Evolutionary conservation across 2,329 filamentous ascomycete species (phyloP), one percentile per base, ranked within the genome.

Genomic region (Furcasterigmium sp.): DNA sequence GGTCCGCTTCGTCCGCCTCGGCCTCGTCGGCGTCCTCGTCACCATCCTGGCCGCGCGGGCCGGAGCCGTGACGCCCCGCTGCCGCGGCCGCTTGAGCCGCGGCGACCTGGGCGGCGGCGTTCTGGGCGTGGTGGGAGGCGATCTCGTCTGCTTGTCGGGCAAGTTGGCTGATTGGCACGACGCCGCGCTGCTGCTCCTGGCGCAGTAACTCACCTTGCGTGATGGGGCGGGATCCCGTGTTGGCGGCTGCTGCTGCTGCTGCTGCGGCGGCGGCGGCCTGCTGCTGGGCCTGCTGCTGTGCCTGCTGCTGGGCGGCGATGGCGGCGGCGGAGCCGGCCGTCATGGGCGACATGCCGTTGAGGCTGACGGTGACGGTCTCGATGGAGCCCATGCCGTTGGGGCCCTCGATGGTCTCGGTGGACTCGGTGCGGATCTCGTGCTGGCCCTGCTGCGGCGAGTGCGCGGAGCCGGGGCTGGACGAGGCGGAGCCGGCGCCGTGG

Each of bases 171-270:
- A 82, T 76, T 19, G 87, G 85, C 7, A 91, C 84, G 14, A 91
- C 80, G 29, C 87, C 87, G 2, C 86, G 85, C 57, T 85, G 80
- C 64, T 94, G 89, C 61, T 94, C 89, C 63, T 93, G 86, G n/a
- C 89, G 75, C 19, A 94, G 70, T 18, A 94, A 72, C 62, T 94
- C 89, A 38, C 88, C 88, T 63, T 95, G 89, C 1, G 87, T 91
- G 41, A 91, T 78, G 23, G 78, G 85, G 35, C 75, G 58, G 50
- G 64, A 50, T 43, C 23, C 50, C 44, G 42, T 44, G 9, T 43
- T 40, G 35, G 51, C 47, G 19, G 52, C 49, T 19, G 53, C 55
- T 4, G 68, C 62, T 44, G 66, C 66, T n/a, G n/a, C n/a, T n/a
- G n/a, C n/a, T 26, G 7, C 7, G 14, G 35, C 35, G 35, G 19